Percentiles rank a stretch among this genome's conserved stretches.
These are phyloP conservation scores for Lasiosphaeriaceae sp. DNA, from an alignment of 495 filamentous ascomycete species.

Conservation along the genomic window DNA sequence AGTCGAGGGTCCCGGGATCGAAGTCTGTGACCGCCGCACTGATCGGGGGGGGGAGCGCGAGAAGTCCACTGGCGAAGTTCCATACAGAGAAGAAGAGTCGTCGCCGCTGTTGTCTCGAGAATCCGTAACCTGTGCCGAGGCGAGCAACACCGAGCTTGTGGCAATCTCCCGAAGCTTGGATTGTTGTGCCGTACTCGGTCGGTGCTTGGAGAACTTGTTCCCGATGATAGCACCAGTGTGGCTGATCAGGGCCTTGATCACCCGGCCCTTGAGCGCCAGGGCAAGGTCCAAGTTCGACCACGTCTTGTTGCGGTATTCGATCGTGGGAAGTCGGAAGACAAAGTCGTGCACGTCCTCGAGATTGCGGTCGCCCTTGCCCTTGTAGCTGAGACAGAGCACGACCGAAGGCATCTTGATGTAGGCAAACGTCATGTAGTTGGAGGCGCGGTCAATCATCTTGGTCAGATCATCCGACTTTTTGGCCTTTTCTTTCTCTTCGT, in stretches of 20 bases:
- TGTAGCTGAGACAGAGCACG: conserved; percentile 93
- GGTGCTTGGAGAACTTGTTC: conserved; percentile 90
- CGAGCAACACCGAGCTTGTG: conserved; percentile 52
- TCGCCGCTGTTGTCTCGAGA: conserved; percentile 45
- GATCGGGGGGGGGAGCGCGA: conserved; percentile 47
- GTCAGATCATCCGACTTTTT: conserved; percentile 83
- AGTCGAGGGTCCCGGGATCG: conserved; percentile 28
- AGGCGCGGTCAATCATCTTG: conserved; percentile 94
- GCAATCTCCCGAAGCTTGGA: conserved; percentile 78
- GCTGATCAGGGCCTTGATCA: conserved; percentile 89
- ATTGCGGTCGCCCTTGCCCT: conserved; percentile 91
- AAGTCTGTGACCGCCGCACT: conserved; percentile 36
- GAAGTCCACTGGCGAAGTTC: conserved; percentile 45
- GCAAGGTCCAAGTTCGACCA: conserved; percentile 98
- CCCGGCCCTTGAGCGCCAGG: conserved; percentile 84
- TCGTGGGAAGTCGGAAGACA: conserved; percentile 88
- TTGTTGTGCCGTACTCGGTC: conserved; percentile 71
- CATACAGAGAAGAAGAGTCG: conserved; percentile 46
- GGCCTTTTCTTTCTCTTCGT: conserved; percentile 44
- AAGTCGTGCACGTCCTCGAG: conserved; percentile 95
- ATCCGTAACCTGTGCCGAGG: conserved; percentile 31
- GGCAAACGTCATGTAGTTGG: conserved; percentile 94
- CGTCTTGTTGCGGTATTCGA: conserved; percentile 97
- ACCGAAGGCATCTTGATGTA: conserved; percentile 94
- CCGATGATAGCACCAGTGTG: conserved; percentile 95